Evolutionary conservation across 83 land plant genomes (phyloP).

Genomic region (Picea abies): DNA sequence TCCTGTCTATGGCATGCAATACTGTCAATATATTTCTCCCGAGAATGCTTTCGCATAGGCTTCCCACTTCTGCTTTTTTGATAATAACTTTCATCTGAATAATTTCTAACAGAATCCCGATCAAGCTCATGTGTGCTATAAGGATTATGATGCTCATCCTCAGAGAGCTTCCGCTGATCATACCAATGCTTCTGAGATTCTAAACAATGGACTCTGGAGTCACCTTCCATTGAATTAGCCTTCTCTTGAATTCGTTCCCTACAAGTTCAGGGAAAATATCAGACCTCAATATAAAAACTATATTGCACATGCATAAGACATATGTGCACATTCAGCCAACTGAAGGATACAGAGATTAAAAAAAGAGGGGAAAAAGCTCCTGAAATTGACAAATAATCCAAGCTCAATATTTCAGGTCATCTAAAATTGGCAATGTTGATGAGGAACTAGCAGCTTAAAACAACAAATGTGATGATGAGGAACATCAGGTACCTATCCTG

Average conservation of each 20-base stretch:
- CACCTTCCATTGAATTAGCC: slow-evolving; percentile 11
- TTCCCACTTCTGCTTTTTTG: slow-evolving; percentile 9
- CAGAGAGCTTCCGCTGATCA: slow-evolving; percentile 10
- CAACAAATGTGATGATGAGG: not conserved
- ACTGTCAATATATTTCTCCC: slow-evolving; percentile 7
- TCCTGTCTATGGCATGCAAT: not conserved
- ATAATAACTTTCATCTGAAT: slow-evolving; percentile 8
- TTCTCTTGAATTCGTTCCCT: slow-evolving; percentile 15
- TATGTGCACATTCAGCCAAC: not conserved
- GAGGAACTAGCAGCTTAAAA: not conserved
- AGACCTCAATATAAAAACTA: not conserved
- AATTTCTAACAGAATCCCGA: slow-evolving; percentile 17
- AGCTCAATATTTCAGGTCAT: not conserved
- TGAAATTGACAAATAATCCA: not conserved
- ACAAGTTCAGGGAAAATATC: not conserved
- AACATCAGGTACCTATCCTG: slow-evolving; percentile 22
- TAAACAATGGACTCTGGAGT: slow-evolving; percentile 13
- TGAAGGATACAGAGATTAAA: not conserved
- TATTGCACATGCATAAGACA: not conserved
- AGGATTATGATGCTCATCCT: not conserved
- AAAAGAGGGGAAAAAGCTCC: not conserved
- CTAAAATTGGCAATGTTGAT: not conserved
- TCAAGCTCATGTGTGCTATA: slow-evolving; percentile 5
- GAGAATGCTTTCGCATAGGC: not conserved
- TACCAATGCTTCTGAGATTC: not conserved